These are phyloP conservation scores for Ploettnerulaceae sp. DNA, from an alignment of 2,329 filamentous ascomycete genomes.

Conservation along the genomic window DNA sequence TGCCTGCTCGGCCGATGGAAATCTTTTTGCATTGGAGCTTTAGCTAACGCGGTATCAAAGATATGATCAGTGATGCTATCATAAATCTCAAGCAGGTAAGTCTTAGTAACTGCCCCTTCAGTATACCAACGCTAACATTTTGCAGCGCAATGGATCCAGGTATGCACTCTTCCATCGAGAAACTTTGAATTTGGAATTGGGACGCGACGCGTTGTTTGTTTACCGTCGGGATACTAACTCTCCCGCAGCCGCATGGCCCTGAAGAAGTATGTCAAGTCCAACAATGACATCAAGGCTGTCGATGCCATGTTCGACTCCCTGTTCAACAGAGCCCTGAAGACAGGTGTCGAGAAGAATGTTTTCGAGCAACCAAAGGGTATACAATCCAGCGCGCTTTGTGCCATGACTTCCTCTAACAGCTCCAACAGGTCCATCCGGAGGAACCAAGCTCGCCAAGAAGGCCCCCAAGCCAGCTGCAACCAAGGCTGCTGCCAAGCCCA, in stretches of 20 bases:
- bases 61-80: slow-evolving; percentile 35
- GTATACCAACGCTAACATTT: slow-evolving; percentile 15
- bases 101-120: slow-evolving; percentile 9
- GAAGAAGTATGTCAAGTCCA: slow-evolving; percentile 70
- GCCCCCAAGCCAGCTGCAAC: slow-evolving; percentile 41
- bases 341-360: slow-evolving; percentile 62
- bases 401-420: slow-evolving; percentile 26
- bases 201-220: slow-evolving; percentile 27
- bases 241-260: slow-evolving; percentile 54
- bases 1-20: slow-evolving; percentile 46
- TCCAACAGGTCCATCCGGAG: slow-evolving; percentile 57
- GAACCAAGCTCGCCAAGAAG: slow-evolving; percentile 68
- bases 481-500: slow-evolving; percentile 34
- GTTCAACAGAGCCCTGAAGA: slow-evolving; percentile 65
- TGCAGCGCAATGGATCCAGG: slow-evolving; percentile 34
- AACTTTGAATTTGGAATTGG: slow-evolving; percentile 3
- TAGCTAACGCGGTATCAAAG: slow-evolving; percentile 27
- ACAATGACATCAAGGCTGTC: slow-evolving; percentile 59
- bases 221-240: slow-evolving; percentile 19
- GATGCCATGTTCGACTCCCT: slow-evolving; percentile 58
- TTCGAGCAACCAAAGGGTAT: slow-evolving; percentile 69
- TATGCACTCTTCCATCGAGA: slow-evolving; percentile 18
- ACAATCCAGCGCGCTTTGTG: slow-evolving; percentile 33
- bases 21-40: slow-evolving; percentile 19
- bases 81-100: slow-evolving; percentile 33